Evolutionary conservation across 176 grass and related monocot species (phyloP).

Genomic region (Avena sativa): DNA sequence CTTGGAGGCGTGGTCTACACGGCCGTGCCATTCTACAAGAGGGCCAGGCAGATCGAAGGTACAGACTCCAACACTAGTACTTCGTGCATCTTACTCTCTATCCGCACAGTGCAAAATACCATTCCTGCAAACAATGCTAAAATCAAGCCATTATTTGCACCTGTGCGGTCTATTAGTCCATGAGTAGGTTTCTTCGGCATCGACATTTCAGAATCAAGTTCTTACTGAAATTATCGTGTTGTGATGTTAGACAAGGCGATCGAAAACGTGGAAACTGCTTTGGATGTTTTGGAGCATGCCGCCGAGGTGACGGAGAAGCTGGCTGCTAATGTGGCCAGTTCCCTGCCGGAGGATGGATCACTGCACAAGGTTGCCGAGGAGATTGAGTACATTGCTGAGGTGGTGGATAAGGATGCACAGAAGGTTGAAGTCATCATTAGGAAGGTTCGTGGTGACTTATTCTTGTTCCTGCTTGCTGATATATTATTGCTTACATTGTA

Average conservation of each 20-base stretch:
- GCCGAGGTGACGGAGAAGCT: slow-evolving; percentile 74
- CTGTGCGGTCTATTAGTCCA: neutral
- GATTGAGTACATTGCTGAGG: slow-evolving; percentile 70
- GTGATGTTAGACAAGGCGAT: slow-evolving; percentile 57
- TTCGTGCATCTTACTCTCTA: neutral
- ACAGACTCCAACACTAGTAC: neutral
- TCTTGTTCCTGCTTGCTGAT: neutral
- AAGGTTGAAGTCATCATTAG: slow-evolving; percentile 68
- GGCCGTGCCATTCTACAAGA: slow-evolving; percentile 64
- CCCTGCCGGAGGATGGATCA: slow-evolving; percentile 48
- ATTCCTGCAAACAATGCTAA: neutral
- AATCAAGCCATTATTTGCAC: neutral
- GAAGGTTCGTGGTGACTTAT: slow-evolving; percentile 55
- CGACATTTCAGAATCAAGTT: neutral
- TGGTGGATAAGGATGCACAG: slow-evolving; percentile 73
- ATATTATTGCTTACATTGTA: neutral
- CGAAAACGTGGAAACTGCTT: slow-evolving; percentile 52
- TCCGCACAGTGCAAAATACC: neutral
- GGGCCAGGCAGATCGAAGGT: slow-evolving; percentile 56
- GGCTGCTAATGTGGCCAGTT: slow-evolving; percentile 52
- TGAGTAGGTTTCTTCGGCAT: neutral
- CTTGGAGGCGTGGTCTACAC: slow-evolving; percentile 55
- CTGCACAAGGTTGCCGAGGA: slow-evolving; percentile 57
- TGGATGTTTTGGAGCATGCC: slow-evolving; percentile 65
- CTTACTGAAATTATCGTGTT: neutral